Percentiles rank a stretch among this genome's conserved stretches.
Evolutionary conservation across 306 rosid genomes (phyloP).

Genomic region (Cajanus cajan): DNA sequence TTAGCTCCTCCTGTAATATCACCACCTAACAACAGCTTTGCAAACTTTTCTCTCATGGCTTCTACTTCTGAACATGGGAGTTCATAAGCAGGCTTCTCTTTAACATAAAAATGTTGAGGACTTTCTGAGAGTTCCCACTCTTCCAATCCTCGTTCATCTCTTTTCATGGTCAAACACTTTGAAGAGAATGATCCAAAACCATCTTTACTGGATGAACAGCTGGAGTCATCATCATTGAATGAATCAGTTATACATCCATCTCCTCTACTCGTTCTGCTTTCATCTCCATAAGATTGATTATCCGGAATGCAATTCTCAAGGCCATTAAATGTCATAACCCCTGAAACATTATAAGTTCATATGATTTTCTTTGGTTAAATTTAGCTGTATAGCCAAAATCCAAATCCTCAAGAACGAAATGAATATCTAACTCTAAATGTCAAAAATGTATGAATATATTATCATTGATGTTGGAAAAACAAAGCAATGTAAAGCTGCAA

Average conservation of each 20-base stretch:
- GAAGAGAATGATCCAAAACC: constrained; percentile 75
- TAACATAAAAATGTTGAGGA: constrained; percentile 51
- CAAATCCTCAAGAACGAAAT: constrained; percentile 2
- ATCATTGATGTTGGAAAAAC: background rate
- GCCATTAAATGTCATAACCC: constrained; percentile 70
- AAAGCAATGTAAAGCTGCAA: background rate
- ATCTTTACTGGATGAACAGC: constrained; percentile 77
- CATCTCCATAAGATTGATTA: constrained; percentile 55
- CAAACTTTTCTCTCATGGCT: constrained; percentile 77
- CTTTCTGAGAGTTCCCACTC: constrained; percentile 67
- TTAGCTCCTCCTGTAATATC: constrained; percentile 79
- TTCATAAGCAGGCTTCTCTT: constrained; percentile 53
- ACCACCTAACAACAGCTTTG: constrained; percentile 78
- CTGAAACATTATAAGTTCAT: constrained; percentile 51
- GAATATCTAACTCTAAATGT: background rate
- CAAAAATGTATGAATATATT: constrained; percentile 10
- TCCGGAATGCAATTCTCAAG: constrained; percentile 69
- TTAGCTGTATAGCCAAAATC: constrained; percentile 3
- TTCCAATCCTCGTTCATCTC: constrained; percentile 54
- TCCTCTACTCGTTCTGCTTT: constrained; percentile 71
- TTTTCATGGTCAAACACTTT: constrained; percentile 56
- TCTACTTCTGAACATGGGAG: constrained; percentile 60
- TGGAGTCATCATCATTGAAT: constrained; percentile 58
- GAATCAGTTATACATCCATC: constrained; percentile 77
- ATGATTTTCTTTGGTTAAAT: constrained; percentile 3